These are phyloP conservation scores for Ilex asprella DNA, from an alignment of 257 asterid genomes.

Conservation along the genomic window DNA sequence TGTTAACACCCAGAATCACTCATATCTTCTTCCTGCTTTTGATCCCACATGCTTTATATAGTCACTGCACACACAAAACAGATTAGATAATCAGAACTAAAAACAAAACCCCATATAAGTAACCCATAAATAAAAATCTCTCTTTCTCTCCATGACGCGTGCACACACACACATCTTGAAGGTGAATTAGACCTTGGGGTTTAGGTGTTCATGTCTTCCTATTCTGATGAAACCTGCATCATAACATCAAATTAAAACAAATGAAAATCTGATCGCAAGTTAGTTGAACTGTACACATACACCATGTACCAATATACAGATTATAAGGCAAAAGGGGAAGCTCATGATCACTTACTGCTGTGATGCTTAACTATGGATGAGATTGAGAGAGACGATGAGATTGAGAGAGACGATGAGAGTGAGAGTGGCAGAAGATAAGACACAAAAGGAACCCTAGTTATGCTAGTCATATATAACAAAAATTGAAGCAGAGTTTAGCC, in stretches of 20 bases:
- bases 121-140: neutral
- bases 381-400: no score
- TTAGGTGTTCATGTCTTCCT: neutral
- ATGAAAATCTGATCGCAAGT: no score
- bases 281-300: no score
- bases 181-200: conserved; percentile 35
- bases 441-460: no score
- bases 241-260: neutral
- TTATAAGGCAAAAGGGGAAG: neutral
- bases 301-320: neutral
- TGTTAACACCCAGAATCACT: conserved; percentile 1
- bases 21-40: conserved; percentile 44
- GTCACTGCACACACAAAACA: conserved; percentile 29
- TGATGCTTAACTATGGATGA: no score
- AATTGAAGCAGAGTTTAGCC: no score
- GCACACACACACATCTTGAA: no score
- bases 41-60: conserved; percentile 80
- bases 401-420: no score
- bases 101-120: neutral
- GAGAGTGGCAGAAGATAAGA: no score
- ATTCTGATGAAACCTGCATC: neutral
- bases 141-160: no score
- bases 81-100: neutral
- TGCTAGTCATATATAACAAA: no score
- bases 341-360: neutral